Conservation (phyloP, 2,329 filamentous ascomycete genomes). For the Clarireedia paspali region DNA sequence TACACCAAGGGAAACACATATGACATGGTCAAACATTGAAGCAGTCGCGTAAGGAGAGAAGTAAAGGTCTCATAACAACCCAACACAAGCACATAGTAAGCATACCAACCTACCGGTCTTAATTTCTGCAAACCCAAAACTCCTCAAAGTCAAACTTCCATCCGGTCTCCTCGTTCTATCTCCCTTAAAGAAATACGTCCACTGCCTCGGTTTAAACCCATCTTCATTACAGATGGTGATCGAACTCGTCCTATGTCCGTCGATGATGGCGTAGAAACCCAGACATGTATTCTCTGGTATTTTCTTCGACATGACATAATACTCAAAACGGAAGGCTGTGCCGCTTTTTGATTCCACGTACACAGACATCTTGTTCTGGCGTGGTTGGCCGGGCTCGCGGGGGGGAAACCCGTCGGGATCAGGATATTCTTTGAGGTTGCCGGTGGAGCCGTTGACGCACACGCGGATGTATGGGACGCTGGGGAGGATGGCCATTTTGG, state of each 20-base stretch:
- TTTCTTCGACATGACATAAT: neutral
- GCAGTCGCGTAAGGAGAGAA: too few species aligned
- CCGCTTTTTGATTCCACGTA: neutral
- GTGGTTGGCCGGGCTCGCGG: neutral
- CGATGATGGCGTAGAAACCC: conserved; percentile 1
- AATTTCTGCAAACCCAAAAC: conserved; percentile 1
- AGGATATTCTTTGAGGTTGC: neutral
- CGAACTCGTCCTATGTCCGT: conserved; percentile 1
- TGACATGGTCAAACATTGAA: too few species aligned
- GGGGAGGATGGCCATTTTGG: conserved; percentile 1
- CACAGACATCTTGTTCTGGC: neutral
- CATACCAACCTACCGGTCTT: neutral
- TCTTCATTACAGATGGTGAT: neutral
- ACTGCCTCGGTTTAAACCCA: neutral
- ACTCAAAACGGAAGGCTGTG: neutral
- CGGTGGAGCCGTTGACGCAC: neutral
- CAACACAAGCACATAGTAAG: neutral
- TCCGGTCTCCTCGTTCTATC: neutral
- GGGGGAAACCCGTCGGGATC: neutral
- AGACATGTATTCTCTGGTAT: neutral
- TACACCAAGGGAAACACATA: neutral
- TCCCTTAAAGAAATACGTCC: neutral
- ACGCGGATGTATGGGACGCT: neutral
- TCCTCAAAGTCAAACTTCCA: neutral
- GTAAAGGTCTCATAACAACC: too few species aligned